Conservation (phyloP, 768 basidiomycete species). For the Mycena maculata region DNA sequence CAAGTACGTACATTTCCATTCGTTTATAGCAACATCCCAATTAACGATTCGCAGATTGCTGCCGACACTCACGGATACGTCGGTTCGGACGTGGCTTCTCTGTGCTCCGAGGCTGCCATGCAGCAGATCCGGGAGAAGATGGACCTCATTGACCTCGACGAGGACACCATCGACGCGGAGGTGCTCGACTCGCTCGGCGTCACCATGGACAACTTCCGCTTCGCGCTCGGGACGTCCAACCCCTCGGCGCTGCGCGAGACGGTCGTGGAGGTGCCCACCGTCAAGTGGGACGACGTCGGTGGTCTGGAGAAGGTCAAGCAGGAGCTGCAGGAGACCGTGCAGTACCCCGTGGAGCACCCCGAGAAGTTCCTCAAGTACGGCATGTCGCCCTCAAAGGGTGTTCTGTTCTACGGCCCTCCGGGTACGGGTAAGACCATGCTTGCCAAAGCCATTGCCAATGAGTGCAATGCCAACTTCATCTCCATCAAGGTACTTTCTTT, state of each 20-base stretch:
- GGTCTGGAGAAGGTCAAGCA: constrained; percentile 99
- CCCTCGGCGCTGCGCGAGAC: constrained; percentile 99
- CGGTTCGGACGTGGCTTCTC: constrained; percentile 95
- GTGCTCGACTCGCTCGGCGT: constrained; percentile 98
- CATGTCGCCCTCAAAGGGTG: constrained; percentile 99
- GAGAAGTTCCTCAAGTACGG: constrained; percentile 99
- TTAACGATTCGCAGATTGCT: constrained; percentile 74
- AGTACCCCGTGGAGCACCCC: constrained; percentile 99
- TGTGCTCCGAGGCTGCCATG: constrained; percentile 99
- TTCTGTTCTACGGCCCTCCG: constrained; percentile 98
- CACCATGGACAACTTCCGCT: constrained; percentile 99
- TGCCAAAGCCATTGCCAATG: constrained; percentile 99
- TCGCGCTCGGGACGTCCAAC: constrained; percentile 96
- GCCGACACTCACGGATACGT: constrained; percentile 99
- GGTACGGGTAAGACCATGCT: constrained; percentile 99
- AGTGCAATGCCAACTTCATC: constrained; percentile 99
- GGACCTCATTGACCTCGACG: constrained; percentile 95
- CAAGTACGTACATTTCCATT: constrained; percentile 59
- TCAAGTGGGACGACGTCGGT: constrained; percentile 99
- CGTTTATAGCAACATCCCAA: background rate
- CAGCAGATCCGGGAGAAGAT: constrained; percentile 99
- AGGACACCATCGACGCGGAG: constrained; percentile 99
- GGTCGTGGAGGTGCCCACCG: constrained; percentile 98
- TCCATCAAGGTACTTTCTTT: constrained; percentile 82
- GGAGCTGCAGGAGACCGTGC: constrained; percentile 99